Evolutionary conservation across 148 eudicot genomes (phyloP).

Genomic region (Chenopodium formosanum): DNA sequence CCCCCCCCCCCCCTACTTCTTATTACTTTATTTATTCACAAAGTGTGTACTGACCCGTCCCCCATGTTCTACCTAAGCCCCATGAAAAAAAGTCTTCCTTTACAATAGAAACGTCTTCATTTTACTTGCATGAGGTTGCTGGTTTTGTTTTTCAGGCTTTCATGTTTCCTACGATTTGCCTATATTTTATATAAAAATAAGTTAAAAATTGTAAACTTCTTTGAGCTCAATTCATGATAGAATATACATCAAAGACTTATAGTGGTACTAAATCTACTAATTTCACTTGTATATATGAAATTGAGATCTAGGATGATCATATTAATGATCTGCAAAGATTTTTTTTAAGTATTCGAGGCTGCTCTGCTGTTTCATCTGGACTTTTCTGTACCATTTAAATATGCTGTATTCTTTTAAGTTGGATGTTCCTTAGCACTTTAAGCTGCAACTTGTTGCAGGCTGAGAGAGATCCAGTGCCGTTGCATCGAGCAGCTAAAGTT

Average conservation of each 20-base stretch:
- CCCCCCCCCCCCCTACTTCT: too few species aligned
- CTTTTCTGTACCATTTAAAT: neutral
- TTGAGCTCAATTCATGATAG: neutral
- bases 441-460: constrained; percentile 38
- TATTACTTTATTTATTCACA: too few species aligned
- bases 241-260: neutral
- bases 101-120: neutral
- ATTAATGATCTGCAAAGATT: neutral
- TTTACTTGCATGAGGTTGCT: neutral
- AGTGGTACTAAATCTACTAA: neutral
- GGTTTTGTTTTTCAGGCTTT: neutral
- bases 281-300: neutral
- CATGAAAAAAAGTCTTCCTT: too few species aligned
- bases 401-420: neutral
- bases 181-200: neutral
- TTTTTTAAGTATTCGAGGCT: neutral
- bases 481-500: constrained; percentile 76
- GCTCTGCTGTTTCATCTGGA: neutral
- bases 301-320: neutral
- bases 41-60: too few species aligned
- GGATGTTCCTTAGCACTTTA: neutral
- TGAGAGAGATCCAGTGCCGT: constrained; percentile 65
- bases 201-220: neutral
- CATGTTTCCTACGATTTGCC: neutral
- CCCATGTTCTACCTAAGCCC: too few species aligned